A percentile compares a stretch with the other conserved stretches of the same genome.
These are phyloP conservation scores for Ceratocystis destructans DNA, from an alignment of 2,329 filamentous ascomycete species.

Conservation along the genomic window DNA sequence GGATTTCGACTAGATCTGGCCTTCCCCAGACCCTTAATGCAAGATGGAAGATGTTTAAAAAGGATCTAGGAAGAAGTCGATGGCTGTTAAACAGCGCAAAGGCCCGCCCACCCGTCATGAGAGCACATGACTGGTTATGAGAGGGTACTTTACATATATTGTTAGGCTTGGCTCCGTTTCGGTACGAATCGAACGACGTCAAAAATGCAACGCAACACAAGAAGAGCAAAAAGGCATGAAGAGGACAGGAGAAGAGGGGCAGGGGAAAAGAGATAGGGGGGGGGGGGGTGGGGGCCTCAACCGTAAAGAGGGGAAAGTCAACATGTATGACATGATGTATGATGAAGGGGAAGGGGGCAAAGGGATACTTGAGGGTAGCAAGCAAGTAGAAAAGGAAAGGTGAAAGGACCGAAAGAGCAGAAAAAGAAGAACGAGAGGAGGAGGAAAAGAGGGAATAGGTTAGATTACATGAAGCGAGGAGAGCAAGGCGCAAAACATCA, in stretches of 20 bases:
- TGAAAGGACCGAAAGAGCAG: not conserved
- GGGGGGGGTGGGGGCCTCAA: not conserved
- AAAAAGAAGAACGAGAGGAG: not conserved
- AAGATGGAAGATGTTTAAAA: not conserved
- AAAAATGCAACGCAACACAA: slow-evolving; percentile 2
- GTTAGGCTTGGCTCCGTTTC: not conserved
- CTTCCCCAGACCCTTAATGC: not conserved
- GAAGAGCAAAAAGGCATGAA: not conserved
- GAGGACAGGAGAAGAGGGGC: not conserved
- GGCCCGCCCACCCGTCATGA: not conserved
- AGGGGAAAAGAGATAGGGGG: not conserved
- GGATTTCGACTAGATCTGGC: not conserved
- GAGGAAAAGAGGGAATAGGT: not conserved
- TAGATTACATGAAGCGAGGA: not conserved
- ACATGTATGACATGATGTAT: not conserved
- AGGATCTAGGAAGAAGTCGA: not conserved
- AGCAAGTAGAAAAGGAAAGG: not conserved
- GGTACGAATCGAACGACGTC: slow-evolving; percentile 5
- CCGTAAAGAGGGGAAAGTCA: too few species aligned
- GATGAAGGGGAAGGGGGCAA: not conserved
- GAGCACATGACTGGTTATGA: not conserved
- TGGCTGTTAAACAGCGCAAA: not conserved
- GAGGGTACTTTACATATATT: too few species aligned
- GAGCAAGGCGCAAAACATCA: not conserved
- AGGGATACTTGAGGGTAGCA: not conserved